These are phyloP conservation scores for Xylaria sp. DNA, from an alignment of 2,329 filamentous ascomycete species.

Conservation along the genomic window DNA sequence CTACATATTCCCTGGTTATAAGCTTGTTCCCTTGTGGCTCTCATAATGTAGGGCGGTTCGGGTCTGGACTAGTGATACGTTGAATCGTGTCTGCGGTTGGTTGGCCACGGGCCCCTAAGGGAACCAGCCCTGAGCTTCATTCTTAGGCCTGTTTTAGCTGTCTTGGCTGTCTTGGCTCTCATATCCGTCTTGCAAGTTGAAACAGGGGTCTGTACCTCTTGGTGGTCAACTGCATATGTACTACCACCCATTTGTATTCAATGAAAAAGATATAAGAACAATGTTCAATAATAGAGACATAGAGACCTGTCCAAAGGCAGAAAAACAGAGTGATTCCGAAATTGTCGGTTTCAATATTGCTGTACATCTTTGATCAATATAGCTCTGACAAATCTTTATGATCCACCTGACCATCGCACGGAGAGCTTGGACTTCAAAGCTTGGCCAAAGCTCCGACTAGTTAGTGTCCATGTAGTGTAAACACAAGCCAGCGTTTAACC, in stretches of 20 bases:
- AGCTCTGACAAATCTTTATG: too few relatives aligned
- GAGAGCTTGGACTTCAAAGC: not conserved
- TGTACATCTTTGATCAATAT: not conserved
- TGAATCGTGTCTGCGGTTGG: constrained; percentile 27
- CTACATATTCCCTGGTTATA: not conserved
- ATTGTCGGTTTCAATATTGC: not conserved
- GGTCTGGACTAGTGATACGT: not conserved
- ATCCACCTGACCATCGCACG: not conserved
- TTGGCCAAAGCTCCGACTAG: not conserved
- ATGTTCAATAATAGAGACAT: too few relatives aligned
- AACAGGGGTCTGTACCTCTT: constrained; percentile 14
- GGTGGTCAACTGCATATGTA: not conserved
- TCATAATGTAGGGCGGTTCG: not conserved
- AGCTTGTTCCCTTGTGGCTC: not conserved
- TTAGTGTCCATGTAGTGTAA: too few relatives aligned
- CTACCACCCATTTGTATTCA: not conserved
- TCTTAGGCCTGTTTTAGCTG: constrained; percentile 22
- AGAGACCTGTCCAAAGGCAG: not conserved
- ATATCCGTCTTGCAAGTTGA: constrained; percentile 3
- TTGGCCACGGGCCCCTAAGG: constrained; percentile 16
- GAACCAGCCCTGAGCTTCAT: constrained; percentile 8
- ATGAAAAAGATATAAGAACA: not conserved
- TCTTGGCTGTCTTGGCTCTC: constrained; percentile 12
- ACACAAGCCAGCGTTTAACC: not conserved
- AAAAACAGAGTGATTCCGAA: not conserved